Evolutionary conservation across 2,329 filamentous ascomycete species (phyloP).

Genomic region (Aspergillus piperis): DNA sequence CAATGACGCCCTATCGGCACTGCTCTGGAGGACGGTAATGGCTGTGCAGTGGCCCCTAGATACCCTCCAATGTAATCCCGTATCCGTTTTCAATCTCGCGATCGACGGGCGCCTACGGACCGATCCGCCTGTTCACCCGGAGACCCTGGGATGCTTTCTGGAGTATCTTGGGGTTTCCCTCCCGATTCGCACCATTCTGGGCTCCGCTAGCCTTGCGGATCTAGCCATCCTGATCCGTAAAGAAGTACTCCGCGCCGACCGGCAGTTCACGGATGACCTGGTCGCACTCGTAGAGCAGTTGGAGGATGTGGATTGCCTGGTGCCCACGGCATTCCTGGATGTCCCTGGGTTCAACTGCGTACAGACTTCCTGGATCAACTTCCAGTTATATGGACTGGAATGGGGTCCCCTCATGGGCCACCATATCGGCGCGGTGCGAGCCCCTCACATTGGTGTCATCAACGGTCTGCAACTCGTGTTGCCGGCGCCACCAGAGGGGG

Average conservation of each 20-base stretch:
- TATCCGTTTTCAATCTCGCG: constrained; percentile 42
- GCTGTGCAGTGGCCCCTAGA: constrained; percentile 32
- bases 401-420: constrained; percentile 36
- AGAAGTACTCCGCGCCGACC: constrained; percentile 32
- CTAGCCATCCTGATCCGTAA: constrained; percentile 39
- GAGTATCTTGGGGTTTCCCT: constrained; percentile 35
- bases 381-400: constrained; percentile 35
- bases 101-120: constrained; percentile 42
- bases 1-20: constrained; percentile 40
- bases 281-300: constrained; percentile 33
- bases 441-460: constrained; percentile 35
- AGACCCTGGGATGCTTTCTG: constrained; percentile 44
- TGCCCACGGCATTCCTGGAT: constrained; percentile 39
- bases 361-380: constrained; percentile 38
- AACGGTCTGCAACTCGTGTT: constrained; percentile 38
- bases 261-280: constrained; percentile 34
- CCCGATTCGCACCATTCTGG: constrained; percentile 31
- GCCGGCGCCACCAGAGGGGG: constrained; percentile 34
- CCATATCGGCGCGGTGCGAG: constrained; percentile 33
- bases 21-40: constrained; percentile 39
- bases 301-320: constrained; percentile 35
- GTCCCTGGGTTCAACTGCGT: constrained; percentile 38
- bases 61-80: constrained; percentile 34
- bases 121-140: constrained; percentile 36
- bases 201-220: constrained; percentile 32